Base-by-base conservation (phyloP, 2,329 filamentous ascomycete species). In the Penicillium sp. region DNA sequence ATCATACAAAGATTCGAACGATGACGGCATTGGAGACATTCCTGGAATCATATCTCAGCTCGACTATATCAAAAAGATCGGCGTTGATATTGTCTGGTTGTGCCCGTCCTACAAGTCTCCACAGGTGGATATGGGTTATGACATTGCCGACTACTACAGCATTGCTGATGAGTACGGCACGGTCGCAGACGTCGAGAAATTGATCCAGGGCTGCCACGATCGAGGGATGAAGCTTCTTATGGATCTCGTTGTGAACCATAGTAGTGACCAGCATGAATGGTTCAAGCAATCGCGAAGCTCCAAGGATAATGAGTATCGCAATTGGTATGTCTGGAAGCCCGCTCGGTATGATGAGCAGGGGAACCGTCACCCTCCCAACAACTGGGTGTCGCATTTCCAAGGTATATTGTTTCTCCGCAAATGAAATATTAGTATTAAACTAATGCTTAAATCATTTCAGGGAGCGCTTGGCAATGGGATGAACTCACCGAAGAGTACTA, bases 221-320 rank as follows among this genome's bases (percentile, higher is more conserved):
- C 79, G 86, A 4, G 85, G 81, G 3, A 89, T 92, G 82, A 85
- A 83, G 61, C 73, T 92, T 11, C 85, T 92, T 54, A 81, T 92
- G 55, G 89, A 92, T 66, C 77, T 92, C 3, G 89, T 92, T 2
- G 82, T 92, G 58, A 93, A 92, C 62, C 89, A 93, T 68, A 91
- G 88, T 0, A 88, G 85, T 2, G 83, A 88, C 59, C 80, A 89
- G 68, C 86, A 90, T 64, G 78, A 79, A 3, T 92, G 88, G 88
- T 90, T 90, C 73, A 78, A 83, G 46, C 82, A 89, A 65, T 88
- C 85, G 2, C 77, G 84, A 49, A 82, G 81, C 33, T 85, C 82
- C 40, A 84, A 79, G 54, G 77, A 82, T 59, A 87, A 79, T 65
- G 79, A 85, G 9, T 89, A 89, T 67, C 78, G 87, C 1, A 81